phyloP scores from a whole-genome alignment of 345 rosid genomes.

The Boechera retrofracta region DNA sequence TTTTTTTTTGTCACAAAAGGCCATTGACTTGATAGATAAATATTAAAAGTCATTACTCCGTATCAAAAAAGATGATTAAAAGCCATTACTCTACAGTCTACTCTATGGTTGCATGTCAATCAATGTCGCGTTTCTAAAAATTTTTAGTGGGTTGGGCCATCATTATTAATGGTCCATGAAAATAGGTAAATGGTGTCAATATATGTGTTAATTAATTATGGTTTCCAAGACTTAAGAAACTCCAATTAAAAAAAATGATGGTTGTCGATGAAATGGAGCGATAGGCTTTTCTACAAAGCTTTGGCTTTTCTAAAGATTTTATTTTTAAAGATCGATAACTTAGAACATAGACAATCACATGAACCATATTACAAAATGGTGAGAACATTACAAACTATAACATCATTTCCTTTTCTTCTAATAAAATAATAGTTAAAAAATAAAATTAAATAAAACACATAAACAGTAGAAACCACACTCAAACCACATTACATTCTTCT shows the following conservation, averaged over 20 bases:
- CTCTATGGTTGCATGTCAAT: not conserved
- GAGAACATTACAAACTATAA: too few species aligned
- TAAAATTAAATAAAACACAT: too few species aligned
- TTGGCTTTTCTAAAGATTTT: not conserved
- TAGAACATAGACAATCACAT: not conserved
- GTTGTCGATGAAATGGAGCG: not conserved
- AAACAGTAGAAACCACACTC: too few species aligned
- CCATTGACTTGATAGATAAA: not conserved
- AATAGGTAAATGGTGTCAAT: not conserved
- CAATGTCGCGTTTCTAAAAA: not conserved
- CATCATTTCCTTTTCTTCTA: too few species aligned
- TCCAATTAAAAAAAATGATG: not conserved
- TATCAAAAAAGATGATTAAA: not conserved
- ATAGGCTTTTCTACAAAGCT: too few species aligned
- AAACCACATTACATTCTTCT: too few species aligned
- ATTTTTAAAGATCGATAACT: not conserved
- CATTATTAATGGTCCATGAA: slow-evolving; percentile 10
- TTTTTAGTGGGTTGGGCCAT: not conserved
- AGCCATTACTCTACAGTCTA: not conserved
- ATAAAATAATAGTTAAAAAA: too few species aligned
- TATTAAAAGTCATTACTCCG: not conserved
- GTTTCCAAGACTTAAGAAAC: not conserved
- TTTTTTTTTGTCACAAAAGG: not conserved
- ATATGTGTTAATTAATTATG: not conserved
- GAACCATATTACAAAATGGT: not conserved